Percentiles rank a stretch among this genome's conserved stretches.
Conservation (phyloP, 2,329 filamentous ascomycete species). For the Leptographium wingfieldii region DNA sequence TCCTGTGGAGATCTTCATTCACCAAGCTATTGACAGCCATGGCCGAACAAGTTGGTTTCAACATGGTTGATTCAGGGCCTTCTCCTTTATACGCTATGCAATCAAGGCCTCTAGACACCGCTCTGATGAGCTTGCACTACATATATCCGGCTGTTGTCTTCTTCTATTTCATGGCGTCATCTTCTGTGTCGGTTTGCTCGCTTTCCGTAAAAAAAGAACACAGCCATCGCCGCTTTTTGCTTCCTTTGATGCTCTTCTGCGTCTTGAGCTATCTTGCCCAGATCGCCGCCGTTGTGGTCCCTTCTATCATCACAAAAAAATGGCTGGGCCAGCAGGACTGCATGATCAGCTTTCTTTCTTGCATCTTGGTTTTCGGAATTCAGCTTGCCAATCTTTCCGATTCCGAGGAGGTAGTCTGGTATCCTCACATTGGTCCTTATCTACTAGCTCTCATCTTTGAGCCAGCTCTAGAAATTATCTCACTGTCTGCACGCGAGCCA, state of each 20-base stretch:
- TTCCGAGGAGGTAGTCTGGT: slow-evolving; percentile 39
- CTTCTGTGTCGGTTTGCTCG: slow-evolving; percentile 37
- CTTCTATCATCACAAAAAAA: slow-evolving; percentile 20
- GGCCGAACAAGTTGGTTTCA: background rate
- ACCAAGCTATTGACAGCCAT: background rate
- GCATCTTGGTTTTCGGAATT: slow-evolving; percentile 50
- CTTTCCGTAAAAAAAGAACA: slow-evolving; percentile 26
- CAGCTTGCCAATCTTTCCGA: slow-evolving; percentile 43
- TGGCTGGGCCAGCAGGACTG: slow-evolving; percentile 34
- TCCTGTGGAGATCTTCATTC: background rate
- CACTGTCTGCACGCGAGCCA: slow-evolving; percentile 10
- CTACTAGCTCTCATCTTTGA: slow-evolving; percentile 46
- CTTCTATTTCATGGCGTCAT: slow-evolving; percentile 41
- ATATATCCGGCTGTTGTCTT: slow-evolving; percentile 44
- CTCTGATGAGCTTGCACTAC: slow-evolving; percentile 39
- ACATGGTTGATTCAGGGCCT: background rate
- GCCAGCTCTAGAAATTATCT: slow-evolving; percentile 23
- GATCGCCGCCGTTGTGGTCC: slow-evolving; percentile 25
- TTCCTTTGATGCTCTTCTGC: slow-evolving; percentile 29
- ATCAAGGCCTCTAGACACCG: slow-evolving; percentile 15
- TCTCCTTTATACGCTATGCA: background rate
- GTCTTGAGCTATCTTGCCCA: slow-evolving; percentile 36
- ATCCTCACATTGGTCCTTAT: slow-evolving; percentile 53
- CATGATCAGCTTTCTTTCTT: slow-evolving; percentile 47
- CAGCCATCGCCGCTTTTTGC: slow-evolving; percentile 29